Evolutionary conservation across 2,329 filamentous ascomycete genomes (phyloP).

Genomic region (Stagonosporopsis rhizophila): DNA sequence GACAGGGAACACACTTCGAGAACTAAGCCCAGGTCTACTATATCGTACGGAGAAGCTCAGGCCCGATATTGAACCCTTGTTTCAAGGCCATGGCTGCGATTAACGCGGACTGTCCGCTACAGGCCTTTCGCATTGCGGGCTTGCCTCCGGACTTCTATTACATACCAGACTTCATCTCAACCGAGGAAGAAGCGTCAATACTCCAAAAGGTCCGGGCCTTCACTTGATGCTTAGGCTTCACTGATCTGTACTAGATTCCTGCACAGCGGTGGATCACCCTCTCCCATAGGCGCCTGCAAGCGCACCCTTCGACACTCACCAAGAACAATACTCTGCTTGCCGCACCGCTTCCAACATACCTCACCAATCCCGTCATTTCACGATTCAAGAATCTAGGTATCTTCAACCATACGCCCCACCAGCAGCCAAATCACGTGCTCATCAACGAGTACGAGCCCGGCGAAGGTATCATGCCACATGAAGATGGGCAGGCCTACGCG

Average conservation of each 20-base stretch:
- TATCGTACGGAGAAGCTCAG: too few species aligned
- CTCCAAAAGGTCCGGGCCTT: conserved; percentile 67
- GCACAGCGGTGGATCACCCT: conserved; percentile 79
- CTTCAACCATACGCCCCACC: conserved; percentile 72
- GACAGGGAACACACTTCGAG: too few species aligned
- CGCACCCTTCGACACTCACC: conserved; percentile 84
- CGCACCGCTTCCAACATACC: conserved; percentile 76
- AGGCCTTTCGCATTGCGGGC: conserved; percentile 52
- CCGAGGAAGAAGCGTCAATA: conserved; percentile 74
- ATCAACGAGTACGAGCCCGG: conserved; percentile 91
- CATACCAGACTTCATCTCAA: conserved; percentile 81
- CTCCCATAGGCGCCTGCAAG: conserved; percentile 87
- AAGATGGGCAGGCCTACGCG: conserved; percentile 88
- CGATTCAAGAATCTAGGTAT: conserved; percentile 59
- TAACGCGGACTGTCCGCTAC: neutral
- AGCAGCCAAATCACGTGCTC: conserved; percentile 84
- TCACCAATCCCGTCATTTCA: conserved; percentile 72
- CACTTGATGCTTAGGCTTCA: neutral
- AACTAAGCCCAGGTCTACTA: too few species aligned
- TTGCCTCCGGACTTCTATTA: conserved; percentile 78
- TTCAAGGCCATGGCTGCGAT: neutral
- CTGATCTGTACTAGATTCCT: conserved; percentile 51
- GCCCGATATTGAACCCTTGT: neutral
- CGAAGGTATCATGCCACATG: conserved; percentile 96
- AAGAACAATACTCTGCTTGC: conserved; percentile 74